Percentiles rank a stretch among this genome's conserved stretches.
Conservation (phyloP, 2,329 filamentous ascomycete genomes). For the Curvularia sp. region DNA sequence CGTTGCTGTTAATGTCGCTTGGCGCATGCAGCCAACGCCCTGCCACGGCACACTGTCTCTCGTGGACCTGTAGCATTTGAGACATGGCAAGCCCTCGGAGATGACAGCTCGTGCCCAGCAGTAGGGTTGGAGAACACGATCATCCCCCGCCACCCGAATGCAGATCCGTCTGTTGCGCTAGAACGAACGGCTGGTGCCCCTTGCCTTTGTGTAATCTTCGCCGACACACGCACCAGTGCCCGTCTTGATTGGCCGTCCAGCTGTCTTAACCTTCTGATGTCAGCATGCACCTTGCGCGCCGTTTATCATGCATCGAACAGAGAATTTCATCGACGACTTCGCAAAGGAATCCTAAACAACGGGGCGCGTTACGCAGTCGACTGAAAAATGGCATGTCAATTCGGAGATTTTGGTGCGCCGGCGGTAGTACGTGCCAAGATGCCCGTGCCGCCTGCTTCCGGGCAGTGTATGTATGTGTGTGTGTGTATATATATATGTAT, state of each 20-base stretch:
- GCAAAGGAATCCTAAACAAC: background rate
- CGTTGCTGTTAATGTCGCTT: constrained; percentile 20
- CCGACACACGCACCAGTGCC: constrained; percentile 28
- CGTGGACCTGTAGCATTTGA: background rate
- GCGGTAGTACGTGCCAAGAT: background rate
- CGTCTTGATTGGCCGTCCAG: constrained; percentile 18
- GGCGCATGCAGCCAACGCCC: constrained; percentile 6
- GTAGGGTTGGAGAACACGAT: constrained; percentile 7
- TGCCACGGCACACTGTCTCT: constrained; percentile 20
- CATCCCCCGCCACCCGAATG: constrained; percentile 28
- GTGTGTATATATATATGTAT: too few relatives aligned
- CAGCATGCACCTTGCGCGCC: constrained; percentile 15
- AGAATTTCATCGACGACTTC: background rate
- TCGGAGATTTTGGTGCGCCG: constrained; percentile 11
- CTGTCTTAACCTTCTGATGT: constrained; percentile 15
- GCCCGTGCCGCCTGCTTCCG: constrained; percentile 13
- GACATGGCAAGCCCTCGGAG: constrained; percentile 13
- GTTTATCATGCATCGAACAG: background rate
- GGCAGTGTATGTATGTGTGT: background rate
- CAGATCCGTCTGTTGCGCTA: constrained; percentile 34
- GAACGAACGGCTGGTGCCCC: constrained; percentile 47
- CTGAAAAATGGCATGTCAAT: background rate
- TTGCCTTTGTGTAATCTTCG: constrained; percentile 37
- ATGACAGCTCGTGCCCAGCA: constrained; percentile 22
- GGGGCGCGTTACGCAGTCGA: background rate